Evolutionary conservation across 768 basidiomycete species (phyloP), one percentile per base, ranked within the genome.

Genomic region (Trametes cubensis): DNA sequence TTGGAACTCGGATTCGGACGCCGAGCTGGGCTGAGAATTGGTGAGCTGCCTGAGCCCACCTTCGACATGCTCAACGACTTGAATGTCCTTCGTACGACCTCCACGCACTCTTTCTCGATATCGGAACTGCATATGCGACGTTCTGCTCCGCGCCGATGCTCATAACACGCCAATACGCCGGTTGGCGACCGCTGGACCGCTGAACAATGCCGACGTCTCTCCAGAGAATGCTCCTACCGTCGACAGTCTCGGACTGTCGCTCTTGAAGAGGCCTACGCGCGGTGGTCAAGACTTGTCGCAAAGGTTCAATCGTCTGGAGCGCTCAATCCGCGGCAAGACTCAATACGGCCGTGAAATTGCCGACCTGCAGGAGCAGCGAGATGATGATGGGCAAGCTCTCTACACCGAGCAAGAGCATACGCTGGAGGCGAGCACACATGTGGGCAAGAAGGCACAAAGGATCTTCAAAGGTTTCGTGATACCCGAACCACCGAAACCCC

Each of bases 251-350:
- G 53, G 51, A 4, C 40, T 64, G 4, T 47, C 58, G 6, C 55
- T 57, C 2, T 26, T 53, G 28, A 72, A 69, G 40, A 47, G 65
- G 50, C 67, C 71, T 4, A 74, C 7, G 69, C 81, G 62, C 55
- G 85, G 82, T 46, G 87, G 85, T 0, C 83, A 81, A 69, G 87
- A 89, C 67, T 79, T 90, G 5, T 79, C 83, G 0, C 76, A 81
- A 4, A 81, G 86, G 15, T 86, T 83, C 63, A 70, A 70, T 6
- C 75, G 78, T n/a, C 78, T 91, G 0, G 88, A 88, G 67, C 80
- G 78, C 58, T 78, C 79, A 2, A 65, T 85, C 7, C 73, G 81
- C 40, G 78, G 78, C 28, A 85, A 81, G 69, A 72, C 77, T 50
- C 72, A 73, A 6, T 70, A 77, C 20, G 68, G 55, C 6, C 60